Conservation (phyloP, 2,329 filamentous ascomycete genomes). For the Clarireedia monteithiana region DNA sequence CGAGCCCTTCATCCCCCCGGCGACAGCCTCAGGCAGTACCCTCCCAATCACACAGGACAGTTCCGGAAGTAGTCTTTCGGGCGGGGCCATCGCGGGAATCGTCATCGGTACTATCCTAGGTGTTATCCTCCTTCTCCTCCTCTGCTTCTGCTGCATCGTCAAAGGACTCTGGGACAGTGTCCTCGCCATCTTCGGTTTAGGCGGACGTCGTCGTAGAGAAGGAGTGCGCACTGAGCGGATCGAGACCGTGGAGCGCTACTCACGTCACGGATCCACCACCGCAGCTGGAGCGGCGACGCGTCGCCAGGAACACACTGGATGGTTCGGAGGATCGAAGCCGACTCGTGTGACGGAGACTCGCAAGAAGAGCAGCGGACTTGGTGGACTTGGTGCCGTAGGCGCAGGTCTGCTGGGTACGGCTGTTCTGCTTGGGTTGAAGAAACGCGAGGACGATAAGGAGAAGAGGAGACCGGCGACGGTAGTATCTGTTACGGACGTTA, state of each 20-base stretch:
- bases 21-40: conserved; percentile 40
- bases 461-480: conserved; percentile 11
- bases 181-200: conserved; percentile 52
- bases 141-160: conserved; percentile 69
- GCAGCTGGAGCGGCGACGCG: conserved; percentile 16
- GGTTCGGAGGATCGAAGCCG: conserved; percentile 45
- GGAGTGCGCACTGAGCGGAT: conserved; percentile 37
- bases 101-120: conserved; percentile 67
- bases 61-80: conserved; percentile 42
- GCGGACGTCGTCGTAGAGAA: conserved; percentile 40
- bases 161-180: conserved; percentile 53
- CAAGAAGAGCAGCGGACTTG: conserved; percentile 42
- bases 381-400: conserved; percentile 42
- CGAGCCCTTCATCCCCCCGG: conserved; percentile 41
- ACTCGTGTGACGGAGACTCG: conserved; percentile 35
- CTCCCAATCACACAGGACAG: conserved; percentile 16
- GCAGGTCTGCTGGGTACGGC: conserved; percentile 26
- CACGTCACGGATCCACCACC: conserved; percentile 37
- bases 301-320: conserved; percentile 37
- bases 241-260: conserved; percentile 54
- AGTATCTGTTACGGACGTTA: conserved; percentile 18
- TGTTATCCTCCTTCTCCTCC: conserved; percentile 55
- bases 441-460: conserved; percentile 20
- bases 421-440: conserved; percentile 28
- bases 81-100: conserved; percentile 72